Percentiles rank a stretch among this genome's conserved stretches.
These are phyloP conservation scores for Phylloporus arenicola DNA, from an alignment of 768 basidiomycete species.

Conservation along the genomic window DNA sequence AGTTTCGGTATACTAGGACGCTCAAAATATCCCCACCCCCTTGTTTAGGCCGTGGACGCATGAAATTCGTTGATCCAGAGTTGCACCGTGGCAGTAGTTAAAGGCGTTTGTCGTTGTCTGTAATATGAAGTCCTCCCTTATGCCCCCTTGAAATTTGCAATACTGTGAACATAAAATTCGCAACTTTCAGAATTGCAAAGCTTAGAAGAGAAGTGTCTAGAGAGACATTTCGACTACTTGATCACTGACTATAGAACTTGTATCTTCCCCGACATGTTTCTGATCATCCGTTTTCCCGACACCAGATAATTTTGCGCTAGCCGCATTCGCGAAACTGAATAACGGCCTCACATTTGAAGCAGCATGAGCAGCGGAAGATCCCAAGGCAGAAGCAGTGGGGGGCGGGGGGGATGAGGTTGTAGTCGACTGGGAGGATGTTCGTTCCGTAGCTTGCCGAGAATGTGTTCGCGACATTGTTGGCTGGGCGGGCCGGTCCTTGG, in stretches of 20 bases:
- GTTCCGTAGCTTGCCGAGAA: slow-evolving; percentile 44
- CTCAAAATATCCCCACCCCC: neutral
- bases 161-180: slow-evolving; percentile 1
- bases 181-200: neutral
- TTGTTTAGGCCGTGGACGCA: slow-evolving; percentile 51
- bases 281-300: slow-evolving; percentile 16
- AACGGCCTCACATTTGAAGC: slow-evolving; percentile 56
- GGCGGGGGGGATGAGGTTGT: slow-evolving; percentile 31
- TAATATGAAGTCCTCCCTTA: neutral
- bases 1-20: neutral
- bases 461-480: slow-evolving; percentile 47
- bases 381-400: slow-evolving; percentile 8
- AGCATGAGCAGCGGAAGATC: slow-evolving; percentile 27
- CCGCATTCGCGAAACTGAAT: slow-evolving; percentile 80
- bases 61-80: slow-evolving; percentile 65
- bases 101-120: neutral
- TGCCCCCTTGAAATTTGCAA: neutral
- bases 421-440: slow-evolving; percentile 28
- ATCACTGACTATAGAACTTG: slow-evolving; percentile 3
- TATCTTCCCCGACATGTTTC: slow-evolving; percentile 4
- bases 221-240: slow-evolving; percentile 14
- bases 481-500: slow-evolving; percentile 31
- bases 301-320: slow-evolving; percentile 33
- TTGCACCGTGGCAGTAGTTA: slow-evolving; percentile 27
- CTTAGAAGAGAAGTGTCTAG: slow-evolving; percentile 11